These are phyloP conservation scores for Eimeria acervulina DNA, from an alignment of 169 alveolate species.

Conservation along the genomic window DNA sequence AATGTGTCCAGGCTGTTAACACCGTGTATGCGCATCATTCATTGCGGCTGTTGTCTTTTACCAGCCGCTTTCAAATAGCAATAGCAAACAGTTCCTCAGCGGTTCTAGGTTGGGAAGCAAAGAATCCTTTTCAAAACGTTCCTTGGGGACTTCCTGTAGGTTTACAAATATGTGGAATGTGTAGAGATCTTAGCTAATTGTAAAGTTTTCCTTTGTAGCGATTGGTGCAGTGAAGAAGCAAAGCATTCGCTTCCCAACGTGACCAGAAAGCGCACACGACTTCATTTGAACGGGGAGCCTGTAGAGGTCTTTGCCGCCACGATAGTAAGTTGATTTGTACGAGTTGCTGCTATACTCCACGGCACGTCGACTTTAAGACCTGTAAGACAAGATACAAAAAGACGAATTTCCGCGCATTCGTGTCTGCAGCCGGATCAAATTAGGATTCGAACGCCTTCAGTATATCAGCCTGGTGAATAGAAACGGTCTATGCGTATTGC, in stretches of 20 bases:
- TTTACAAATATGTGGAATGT: background rate
- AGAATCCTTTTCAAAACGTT: background rate
- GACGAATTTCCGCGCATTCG: background rate
- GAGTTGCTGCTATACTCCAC: background rate
- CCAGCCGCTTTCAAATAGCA: too few species aligned
- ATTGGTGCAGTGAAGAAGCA: background rate
- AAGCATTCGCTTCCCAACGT: background rate
- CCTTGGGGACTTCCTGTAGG: background rate
- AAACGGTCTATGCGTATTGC: background rate
- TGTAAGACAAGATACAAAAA: background rate
- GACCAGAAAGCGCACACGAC: background rate
- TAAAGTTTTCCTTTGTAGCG: background rate
- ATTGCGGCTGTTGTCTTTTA: background rate
- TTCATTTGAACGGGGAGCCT: background rate
- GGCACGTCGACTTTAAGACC: constrained; percentile 57
- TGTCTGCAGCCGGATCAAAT: background rate
- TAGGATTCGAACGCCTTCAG: background rate
- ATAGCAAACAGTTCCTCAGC: background rate
- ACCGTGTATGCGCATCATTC: too few species aligned
- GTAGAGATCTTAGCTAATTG: background rate
- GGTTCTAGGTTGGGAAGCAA: background rate
- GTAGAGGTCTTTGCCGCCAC: background rate
- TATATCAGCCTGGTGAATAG: background rate
- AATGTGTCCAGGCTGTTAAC: background rate
- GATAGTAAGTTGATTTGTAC: background rate